Base-by-base conservation (phyloP, 2,329 filamentous ascomycete genomes). In the Elsinoe arachidis region DNA sequence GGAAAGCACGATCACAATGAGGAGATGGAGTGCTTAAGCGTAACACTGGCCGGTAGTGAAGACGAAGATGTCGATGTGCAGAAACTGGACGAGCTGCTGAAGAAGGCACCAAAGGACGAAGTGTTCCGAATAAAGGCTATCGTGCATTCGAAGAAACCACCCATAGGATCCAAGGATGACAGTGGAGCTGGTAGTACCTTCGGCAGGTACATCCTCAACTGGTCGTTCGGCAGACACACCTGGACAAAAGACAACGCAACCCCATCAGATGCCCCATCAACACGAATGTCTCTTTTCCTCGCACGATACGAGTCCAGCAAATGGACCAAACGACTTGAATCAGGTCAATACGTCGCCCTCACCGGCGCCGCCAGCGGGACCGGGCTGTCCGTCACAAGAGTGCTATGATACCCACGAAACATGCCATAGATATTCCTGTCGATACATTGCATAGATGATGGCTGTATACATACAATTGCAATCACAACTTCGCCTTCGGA, bases 141-240 rank as follows among this genome's bases (percentile, higher is more conserved):
- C 3, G 62, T 86, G 6, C 77, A 77, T 70, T 43, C 72, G 61
- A 54, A 54, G 12, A 52, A 19, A 77, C 78, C 2, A 79, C 73
- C 10, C 12, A 59, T 63, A 1, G 67, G 64, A 15, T 23, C 38
- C 5, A 10, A 37, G n/a, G 39, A 37, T 15, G 63, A 68, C 11
- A 63, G 66, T 5, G 61, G 65, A 1, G 61, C 63, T 26, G 68
- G 73, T 52, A 64, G 70, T 5, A 63, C 26, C 7, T 30, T 67
- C 12, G 63, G 67, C 7, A 78, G 88, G 57, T 96, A 93, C 68
- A 96, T 99, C 44, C 80, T 99, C 59, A 99, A 99, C 70, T 99
- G 93, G 93, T 93, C 93, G 0, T 99, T 99, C 73, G 90, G 90
- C 0, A 81, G 93, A 30, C 99, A 93, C 92, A 95, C 84, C 0